Conservation (phyloP, 225 moss, liverwort and hornwort species). For the Straminergon stramineum region DNA sequence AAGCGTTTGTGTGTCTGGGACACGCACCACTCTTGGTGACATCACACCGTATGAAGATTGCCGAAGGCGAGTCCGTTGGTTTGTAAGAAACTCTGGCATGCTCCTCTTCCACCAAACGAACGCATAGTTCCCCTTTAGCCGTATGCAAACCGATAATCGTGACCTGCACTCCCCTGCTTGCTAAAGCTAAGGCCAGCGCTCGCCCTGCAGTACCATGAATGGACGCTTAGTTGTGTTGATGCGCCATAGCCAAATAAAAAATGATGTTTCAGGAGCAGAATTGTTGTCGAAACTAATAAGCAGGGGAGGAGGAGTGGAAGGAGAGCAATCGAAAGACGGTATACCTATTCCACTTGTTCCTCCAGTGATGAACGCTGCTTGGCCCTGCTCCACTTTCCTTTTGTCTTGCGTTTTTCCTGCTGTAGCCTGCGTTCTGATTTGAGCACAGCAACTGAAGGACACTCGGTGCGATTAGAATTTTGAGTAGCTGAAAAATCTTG, state of each 20-base stretch:
- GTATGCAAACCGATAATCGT: slow-evolving; percentile 34
- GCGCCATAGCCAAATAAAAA: background rate
- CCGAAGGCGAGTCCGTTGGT: slow-evolving; percentile 23
- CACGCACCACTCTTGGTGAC: slow-evolving; percentile 37
- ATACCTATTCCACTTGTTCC: background rate
- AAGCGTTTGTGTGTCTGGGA: background rate
- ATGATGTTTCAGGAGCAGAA: background rate
- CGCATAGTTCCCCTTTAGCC: slow-evolving; percentile 32
- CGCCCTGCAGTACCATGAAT: slow-evolving; percentile 14
- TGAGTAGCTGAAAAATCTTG: background rate
- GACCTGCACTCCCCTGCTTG: slow-evolving; percentile 49
- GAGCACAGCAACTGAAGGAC: background rate
- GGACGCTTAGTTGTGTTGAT: background rate
- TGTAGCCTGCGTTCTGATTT: background rate
- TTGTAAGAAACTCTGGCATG: slow-evolving; percentile 41
- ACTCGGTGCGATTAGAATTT: background rate
- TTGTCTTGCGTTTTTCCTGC: background rate
- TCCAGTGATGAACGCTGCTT: background rate
- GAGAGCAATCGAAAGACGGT: background rate
- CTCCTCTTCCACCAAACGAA: slow-evolving; percentile 55
- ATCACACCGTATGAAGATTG: slow-evolving; percentile 59
- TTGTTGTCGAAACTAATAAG: background rate
- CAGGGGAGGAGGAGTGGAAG: background rate
- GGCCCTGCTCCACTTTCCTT: background rate
- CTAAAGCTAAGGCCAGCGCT: slow-evolving; percentile 44